Evolutionary conservation across 208 protist genomes (phyloP), one percentile per base, ranked within the genome.

Genomic region (Trypanosoma scelopori): DNA sequence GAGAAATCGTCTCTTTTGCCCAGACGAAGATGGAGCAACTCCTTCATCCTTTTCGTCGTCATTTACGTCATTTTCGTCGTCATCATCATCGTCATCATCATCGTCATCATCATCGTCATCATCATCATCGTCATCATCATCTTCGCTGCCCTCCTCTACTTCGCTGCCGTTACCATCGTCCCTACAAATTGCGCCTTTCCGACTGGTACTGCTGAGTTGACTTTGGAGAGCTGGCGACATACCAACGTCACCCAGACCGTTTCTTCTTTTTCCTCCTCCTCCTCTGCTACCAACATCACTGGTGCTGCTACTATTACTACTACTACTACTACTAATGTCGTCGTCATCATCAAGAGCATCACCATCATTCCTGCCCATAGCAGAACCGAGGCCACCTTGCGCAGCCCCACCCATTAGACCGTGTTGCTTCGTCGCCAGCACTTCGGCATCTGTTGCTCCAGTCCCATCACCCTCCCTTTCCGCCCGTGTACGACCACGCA

Each of bases 401-500:
- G 48, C 72, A 45, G 56, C 59, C 27, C 69, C 70, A 59, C 76
- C 70, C 63, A 66, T 74, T 0, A 56, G 30, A 28, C 83, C 69
- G 20, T 39, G 43, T 32, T 43, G 50, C 15, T 45, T 63, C 1
- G 16, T 5, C 3, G 32, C 32, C 32, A 37, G 9, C 3, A 37
- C 32, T 3, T 37, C 32, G 23, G 18, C 55, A 25, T 18, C 37
- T 9, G 27, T 25, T 50, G 65, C 60, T 64, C 30, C 55, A 23
- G 9, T 48, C 15, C 43, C 59, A 45, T 22, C 42, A 18, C 35
- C 63, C 3, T 75, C 71, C 49, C 59, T 58, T 59, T 73, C 80
- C 22, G 56, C 62, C 23, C 47, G 42, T 7, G 65, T 62, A 43
- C 81, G 78, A 11, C 84, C 83, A 18, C 83, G 68, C 52, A 94